These are phyloP conservation scores for Iberis pinnata DNA, from an alignment of 345 rosid genomes.

Conservation along the genomic window DNA sequence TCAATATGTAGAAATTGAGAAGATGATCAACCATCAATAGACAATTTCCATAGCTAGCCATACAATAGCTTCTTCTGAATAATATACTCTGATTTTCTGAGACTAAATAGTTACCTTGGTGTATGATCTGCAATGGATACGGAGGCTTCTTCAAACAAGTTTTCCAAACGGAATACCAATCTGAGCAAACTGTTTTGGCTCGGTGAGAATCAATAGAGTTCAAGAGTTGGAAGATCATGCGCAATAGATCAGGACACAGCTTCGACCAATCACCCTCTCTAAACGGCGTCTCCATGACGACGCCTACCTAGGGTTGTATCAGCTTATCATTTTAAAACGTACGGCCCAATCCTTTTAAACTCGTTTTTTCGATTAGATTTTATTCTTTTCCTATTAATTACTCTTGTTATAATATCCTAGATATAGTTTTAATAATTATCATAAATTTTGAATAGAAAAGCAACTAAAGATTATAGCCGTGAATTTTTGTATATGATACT, in stretches of 20 bases:
- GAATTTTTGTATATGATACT: too few species aligned
- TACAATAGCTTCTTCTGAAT: neutral
- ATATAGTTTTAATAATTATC: too few species aligned
- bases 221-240: neutral
- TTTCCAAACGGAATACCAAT: conserved; percentile 11
- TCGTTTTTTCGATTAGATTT: too few species aligned
- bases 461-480: too few species aligned
- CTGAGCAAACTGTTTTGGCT: conserved; percentile 14
- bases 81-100: too few species aligned
- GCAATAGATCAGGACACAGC: neutral
- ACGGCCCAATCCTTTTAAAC: too few species aligned
- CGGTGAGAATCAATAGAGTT: conserved; percentile 9
- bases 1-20: neutral
- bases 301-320: too few species aligned
- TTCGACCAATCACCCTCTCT: conserved; percentile 22
- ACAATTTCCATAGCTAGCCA: neutral
- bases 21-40: neutral
- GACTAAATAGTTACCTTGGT: conserved; percentile 14
- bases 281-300: too few species aligned
- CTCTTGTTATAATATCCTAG: too few species aligned
- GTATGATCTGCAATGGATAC: neutral
- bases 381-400: too few species aligned
- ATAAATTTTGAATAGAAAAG: too few species aligned
- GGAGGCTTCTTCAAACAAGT: conserved; percentile 1
- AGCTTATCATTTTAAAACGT: too few species aligned